Evolutionary conservation across 176 grass and related monocot species (phyloP).

Genomic region (Triticum urartu): DNA sequence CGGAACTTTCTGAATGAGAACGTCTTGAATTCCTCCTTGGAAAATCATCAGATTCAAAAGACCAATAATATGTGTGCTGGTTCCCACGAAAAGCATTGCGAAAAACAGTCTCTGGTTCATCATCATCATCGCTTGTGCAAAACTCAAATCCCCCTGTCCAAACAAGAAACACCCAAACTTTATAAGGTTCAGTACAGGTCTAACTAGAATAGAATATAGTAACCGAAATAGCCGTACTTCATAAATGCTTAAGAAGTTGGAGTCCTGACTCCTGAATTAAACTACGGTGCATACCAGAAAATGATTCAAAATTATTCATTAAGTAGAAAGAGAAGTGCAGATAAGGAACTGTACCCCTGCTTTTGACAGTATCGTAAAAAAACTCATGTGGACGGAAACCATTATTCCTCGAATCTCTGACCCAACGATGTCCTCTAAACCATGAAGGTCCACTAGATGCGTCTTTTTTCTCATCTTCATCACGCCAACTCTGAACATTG

Average conservation of each 20-base stretch:
- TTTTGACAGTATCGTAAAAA: slow-evolving; percentile 46
- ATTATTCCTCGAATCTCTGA: slow-evolving; percentile 49
- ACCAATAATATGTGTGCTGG: slow-evolving; percentile 68
- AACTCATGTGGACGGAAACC: slow-evolving; percentile 41
- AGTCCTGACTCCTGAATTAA: slow-evolving; percentile 19
- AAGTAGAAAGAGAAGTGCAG: slow-evolving; percentile 12
- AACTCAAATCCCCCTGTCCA: slow-evolving; percentile 48
- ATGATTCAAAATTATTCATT: slow-evolving; percentile 13
- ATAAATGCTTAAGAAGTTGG: background rate
- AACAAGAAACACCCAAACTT: slow-evolving; percentile 21
- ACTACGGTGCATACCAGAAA: slow-evolving; percentile 11
- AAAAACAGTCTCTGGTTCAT: slow-evolving; percentile 70
- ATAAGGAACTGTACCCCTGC: slow-evolving; percentile 34
- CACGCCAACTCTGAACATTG: slow-evolving; percentile 67
- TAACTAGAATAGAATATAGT: slow-evolving; percentile 12
- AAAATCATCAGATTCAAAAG: slow-evolving; percentile 60
- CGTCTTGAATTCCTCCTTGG: slow-evolving; percentile 22
- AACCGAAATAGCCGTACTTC: background rate
- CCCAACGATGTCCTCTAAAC: slow-evolving; percentile 85
- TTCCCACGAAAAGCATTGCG: slow-evolving; percentile 47
- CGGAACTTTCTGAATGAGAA: slow-evolving; percentile 47
- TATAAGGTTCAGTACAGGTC: background rate
- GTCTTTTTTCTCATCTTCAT: slow-evolving; percentile 60
- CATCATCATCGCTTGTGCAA: slow-evolving; percentile 69
- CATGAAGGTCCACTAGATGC: slow-evolving; percentile 57